Evolutionary conservation across 768 basidiomycete genomes (phyloP).

Genomic region (Leucocoprinus birnbaumii): DNA sequence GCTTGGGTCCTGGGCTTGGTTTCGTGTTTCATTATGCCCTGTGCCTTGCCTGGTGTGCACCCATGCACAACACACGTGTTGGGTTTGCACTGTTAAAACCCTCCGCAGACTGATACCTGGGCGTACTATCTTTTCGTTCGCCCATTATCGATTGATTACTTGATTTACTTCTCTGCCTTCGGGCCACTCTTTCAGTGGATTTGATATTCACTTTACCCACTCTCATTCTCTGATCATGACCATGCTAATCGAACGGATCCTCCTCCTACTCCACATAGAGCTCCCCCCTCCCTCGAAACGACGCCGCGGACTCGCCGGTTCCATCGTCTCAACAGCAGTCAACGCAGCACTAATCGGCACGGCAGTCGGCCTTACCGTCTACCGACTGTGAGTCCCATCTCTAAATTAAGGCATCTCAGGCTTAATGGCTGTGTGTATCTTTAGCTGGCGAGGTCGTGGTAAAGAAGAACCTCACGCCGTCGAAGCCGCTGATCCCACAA

Average conservation of each 20-base stretch:
- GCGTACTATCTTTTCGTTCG: neutral
- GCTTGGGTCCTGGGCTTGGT: neutral
- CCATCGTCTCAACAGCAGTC: constrained; percentile 80
- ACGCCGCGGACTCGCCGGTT: constrained; percentile 77
- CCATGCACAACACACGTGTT: constrained; percentile 11
- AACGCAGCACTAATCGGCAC: constrained; percentile 85
- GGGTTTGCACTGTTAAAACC: neutral
- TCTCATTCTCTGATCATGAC: constrained; percentile 10
- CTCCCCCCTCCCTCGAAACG: constrained; percentile 73
- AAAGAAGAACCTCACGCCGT: constrained; percentile 39
- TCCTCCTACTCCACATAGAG: constrained; percentile 60
- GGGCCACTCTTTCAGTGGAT: constrained; percentile 6
- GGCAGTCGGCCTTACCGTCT: constrained; percentile 84
- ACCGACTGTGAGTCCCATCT: constrained; percentile 62
- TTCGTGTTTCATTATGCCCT: neutral
- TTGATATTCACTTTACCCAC: constrained; percentile 11
- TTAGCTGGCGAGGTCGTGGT: constrained; percentile 78
- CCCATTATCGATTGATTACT: neutral
- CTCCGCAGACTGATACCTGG: neutral
- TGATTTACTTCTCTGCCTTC: constrained; percentile 12
- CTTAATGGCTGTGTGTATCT: neutral
- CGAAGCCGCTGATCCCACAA: constrained; percentile 23
- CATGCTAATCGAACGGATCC: constrained; percentile 31
- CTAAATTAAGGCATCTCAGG: constrained; percentile 4
- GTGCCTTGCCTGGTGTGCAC: neutral